A percentile compares a stretch with the other conserved stretches of the same genome.
phyloP scores from a whole-genome alignment of 208 protist species.

The Trypanosoma theileri region DNA sequence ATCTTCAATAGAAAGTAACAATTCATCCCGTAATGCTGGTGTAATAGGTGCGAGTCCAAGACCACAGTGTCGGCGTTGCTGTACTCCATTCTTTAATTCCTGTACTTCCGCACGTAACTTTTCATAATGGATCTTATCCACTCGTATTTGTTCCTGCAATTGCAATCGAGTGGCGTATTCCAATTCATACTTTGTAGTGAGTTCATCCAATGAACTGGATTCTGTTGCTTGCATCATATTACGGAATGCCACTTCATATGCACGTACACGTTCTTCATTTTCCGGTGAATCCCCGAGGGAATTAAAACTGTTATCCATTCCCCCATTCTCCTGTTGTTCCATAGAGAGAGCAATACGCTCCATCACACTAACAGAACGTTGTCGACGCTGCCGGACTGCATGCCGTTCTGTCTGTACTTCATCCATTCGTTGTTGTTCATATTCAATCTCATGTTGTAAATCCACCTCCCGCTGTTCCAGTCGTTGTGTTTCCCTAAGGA shows the following conservation, averaged over 20 bases:
- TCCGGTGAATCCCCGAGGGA: constrained; percentile 30
- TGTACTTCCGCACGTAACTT: constrained; percentile 30
- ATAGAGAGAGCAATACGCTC: constrained; percentile 13
- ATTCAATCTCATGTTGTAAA: constrained; percentile 56
- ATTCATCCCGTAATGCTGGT: constrained; percentile 39
- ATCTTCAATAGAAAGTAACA: constrained; percentile 39
- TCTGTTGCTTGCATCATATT: constrained; percentile 90
- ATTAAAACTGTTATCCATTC: neutral
- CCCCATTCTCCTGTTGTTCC: neutral
- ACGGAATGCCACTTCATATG: constrained; percentile 87
- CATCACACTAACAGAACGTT: constrained; percentile 22
- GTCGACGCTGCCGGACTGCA: constrained; percentile 30
- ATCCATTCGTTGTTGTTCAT: constrained; percentile 72
- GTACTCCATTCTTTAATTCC: constrained; percentile 2
- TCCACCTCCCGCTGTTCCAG: constrained; percentile 46
- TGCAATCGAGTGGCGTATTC: constrained; percentile 69
- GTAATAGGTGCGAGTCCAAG: constrained; percentile 23
- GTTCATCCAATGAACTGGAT: constrained; percentile 36
- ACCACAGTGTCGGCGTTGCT: constrained; percentile 13
- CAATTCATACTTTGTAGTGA: constrained; percentile 44
- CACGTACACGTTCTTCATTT: constrained; percentile 68
- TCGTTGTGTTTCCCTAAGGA: constrained; percentile 49
- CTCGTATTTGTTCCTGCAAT: constrained; percentile 51
- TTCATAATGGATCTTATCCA: constrained; percentile 25
- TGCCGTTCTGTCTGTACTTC: constrained; percentile 45